These are phyloP conservation scores for Drechmeria coniospora DNA, from an alignment of 2,329 filamentous ascomycete species.

Conservation along the genomic window DNA sequence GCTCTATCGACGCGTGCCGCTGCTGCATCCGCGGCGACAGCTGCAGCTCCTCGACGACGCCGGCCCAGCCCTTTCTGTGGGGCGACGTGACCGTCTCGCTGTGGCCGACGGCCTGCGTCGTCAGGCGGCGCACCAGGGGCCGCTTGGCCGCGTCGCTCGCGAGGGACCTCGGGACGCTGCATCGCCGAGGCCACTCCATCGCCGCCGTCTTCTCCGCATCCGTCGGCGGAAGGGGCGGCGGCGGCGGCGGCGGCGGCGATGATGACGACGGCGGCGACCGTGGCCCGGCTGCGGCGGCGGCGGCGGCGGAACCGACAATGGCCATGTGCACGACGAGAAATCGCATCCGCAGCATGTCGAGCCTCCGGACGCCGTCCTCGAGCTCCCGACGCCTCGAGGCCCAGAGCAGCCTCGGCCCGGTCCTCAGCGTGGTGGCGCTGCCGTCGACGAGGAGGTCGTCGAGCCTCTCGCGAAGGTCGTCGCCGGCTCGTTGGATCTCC, in stretches of 20 bases:
- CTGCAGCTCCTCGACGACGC: constrained; percentile 48
- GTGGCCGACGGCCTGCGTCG: constrained; percentile 38
- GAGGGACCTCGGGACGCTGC: constrained; percentile 23
- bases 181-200: constrained; percentile 15
- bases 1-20: constrained; percentile 47
- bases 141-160: constrained; percentile 28
- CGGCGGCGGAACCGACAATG: constrained; percentile 27
- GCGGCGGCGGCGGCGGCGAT: constrained; percentile 18
- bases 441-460: constrained; percentile 35
- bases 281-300: too few relatives aligned
- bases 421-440: constrained; percentile 25
- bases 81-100: constrained; percentile 29
- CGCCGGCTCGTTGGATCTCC: constrained; percentile 45
- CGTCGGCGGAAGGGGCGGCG: constrained; percentile 13
- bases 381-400: constrained; percentile 35
- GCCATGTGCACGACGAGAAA: constrained; percentile 51
- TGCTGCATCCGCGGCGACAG: constrained; percentile 44
- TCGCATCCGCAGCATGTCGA: constrained; percentile 48
- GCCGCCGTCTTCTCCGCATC: constrained; percentile 19
- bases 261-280: too few relatives aligned
- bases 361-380: constrained; percentile 40
- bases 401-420: constrained; percentile 40
- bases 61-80: constrained; percentile 43
- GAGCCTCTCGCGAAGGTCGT: constrained; percentile 46
- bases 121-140: constrained; percentile 35